Base-by-base conservation (phyloP, 768 basidiomycete genomes). In the Phanerochaete sordida region DNA sequence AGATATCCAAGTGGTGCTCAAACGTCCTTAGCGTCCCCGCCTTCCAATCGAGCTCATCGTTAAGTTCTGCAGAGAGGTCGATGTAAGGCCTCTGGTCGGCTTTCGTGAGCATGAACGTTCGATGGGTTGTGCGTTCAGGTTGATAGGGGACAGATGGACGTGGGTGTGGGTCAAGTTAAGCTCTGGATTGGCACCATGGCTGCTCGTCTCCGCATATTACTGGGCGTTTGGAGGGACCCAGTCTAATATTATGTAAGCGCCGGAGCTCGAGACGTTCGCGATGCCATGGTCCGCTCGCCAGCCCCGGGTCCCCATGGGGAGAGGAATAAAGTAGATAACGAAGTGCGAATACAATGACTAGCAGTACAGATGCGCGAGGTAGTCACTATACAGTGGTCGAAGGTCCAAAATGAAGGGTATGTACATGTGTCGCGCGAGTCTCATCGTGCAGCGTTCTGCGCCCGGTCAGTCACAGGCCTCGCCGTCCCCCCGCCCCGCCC, bases 31-130 rank as follows among this genome's bases (percentile, higher is more conserved):
- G 73, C 15, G 69, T 65, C 27, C 79, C 83, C 15, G 79, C 70
- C 44, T 79, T 77, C 86, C 86, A 90, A 58, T 87, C 84, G 16
- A 74, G 66, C 52, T 74, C 68, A 61, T 89, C 87, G 12, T 76
- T 75, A 21, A 87, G 66, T 56, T 84, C 85, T 15, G 73, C 62
- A 15, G 88, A 88, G 21, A 89, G 76, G 68, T 88, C 86, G 24
- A 75, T 59, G 58, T 79, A 77, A 16, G 71, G 43, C 31, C 67
- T 70, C 45, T 33, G 56, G 60, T 35, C 58, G 57, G 45, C 59
- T 30, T 31, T 57, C 1, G 56, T 48, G 12, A 64, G 49, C 60
- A 64, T 64, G 4, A 19, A 19, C 19, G 4, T 11, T 12, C 39
- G 11, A 4, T 11, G 19, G 19, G 4, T 19, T 16, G 8, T 12